Percentiles rank a stretch among this genome's conserved stretches.
Evolutionary conservation across 2,329 filamentous ascomycete species (phyloP).

Genomic region (Aureobasidium musti): DNA sequence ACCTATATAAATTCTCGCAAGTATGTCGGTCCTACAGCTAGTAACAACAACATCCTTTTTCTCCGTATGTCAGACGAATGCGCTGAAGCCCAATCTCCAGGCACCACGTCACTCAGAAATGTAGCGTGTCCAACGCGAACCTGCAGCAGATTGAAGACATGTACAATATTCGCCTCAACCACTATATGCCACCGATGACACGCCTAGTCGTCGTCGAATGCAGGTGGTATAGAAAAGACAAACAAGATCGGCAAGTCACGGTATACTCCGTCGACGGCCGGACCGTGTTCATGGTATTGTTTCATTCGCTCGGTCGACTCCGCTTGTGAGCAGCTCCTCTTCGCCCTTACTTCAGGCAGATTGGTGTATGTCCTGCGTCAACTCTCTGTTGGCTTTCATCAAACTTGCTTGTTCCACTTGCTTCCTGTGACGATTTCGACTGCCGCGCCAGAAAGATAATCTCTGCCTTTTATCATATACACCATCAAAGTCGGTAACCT

Average conservation of each 20-base stretch:
- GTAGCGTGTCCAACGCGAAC: conserved; percentile 11
- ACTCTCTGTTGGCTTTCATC: conserved; percentile 29
- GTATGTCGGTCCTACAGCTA: not conserved
- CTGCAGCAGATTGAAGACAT: conserved; percentile 14
- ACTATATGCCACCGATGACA: not conserved
- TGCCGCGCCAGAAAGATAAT: conserved; percentile 42
- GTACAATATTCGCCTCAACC: conserved; percentile 5
- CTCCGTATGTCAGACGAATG: not conserved
- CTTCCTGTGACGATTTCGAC: conserved; percentile 32
- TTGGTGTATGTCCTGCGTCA: not conserved
- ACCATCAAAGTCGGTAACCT: conserved; percentile 44
- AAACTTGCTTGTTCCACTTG: conserved; percentile 35
- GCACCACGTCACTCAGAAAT: conserved; percentile 14
- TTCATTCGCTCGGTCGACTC: not conserved
- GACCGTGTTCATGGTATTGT: not conserved
- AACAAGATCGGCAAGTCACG: not conserved
- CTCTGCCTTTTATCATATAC: conserved; percentile 36
- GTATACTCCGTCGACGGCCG: not conserved
- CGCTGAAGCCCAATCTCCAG: conserved; percentile 16
- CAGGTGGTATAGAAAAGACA: conserved; percentile 2
- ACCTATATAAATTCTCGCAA: not conserved
- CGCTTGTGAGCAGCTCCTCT: not conserved
- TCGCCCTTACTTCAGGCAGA: not conserved
- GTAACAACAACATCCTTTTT: not conserved
- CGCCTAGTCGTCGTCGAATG: not conserved